phyloP scores from a whole-genome alignment of 805 yeast species.

The Phaffomyces thermotolerans region DNA sequence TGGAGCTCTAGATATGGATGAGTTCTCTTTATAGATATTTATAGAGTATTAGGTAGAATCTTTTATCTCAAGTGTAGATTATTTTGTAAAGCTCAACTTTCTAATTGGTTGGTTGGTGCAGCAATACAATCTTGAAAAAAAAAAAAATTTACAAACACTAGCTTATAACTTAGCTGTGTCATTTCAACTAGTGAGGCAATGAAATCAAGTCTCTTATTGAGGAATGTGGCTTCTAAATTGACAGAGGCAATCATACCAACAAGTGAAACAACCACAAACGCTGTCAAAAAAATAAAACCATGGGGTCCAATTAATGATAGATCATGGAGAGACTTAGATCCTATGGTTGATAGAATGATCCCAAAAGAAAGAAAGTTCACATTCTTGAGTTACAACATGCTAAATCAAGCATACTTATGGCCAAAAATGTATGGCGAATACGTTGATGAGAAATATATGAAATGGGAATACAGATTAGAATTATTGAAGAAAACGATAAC shows the following conservation, averaged over 20 bases:
- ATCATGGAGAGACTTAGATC: conserved; percentile 7
- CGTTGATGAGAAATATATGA: conserved; percentile 37
- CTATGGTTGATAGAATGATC: conserved; percentile 1
- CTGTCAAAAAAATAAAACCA: neutral
- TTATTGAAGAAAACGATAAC: conserved; percentile 31
- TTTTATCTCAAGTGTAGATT: neutral
- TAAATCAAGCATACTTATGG: conserved; percentile 56
- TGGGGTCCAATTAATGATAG: conserved; percentile 4
- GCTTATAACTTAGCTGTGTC: too few species aligned
- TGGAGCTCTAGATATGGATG: conserved; percentile 21
- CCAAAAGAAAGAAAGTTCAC: conserved; percentile 2
- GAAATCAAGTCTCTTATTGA: neutral
- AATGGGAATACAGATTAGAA: conserved; percentile 43
- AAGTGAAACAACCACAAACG: neutral
- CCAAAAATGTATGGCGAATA: conserved; percentile 45
- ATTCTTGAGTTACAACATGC: conserved; percentile 37
- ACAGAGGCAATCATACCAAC: too few species aligned
- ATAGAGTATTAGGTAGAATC: neutral
- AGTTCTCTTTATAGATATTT: conserved; percentile 10
- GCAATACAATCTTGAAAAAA: too few species aligned
- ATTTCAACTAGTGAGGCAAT: too few species aligned
- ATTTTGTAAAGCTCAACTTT: too few species aligned
- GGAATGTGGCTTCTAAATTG: neutral
- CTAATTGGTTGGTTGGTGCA: too few species aligned
- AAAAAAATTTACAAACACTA: too few species aligned